A percentile compares a stretch with the other conserved stretches of the same genome.
Conservation (phyloP, 2,329 filamentous ascomycete species). For the Simplicillium sp. region DNA sequence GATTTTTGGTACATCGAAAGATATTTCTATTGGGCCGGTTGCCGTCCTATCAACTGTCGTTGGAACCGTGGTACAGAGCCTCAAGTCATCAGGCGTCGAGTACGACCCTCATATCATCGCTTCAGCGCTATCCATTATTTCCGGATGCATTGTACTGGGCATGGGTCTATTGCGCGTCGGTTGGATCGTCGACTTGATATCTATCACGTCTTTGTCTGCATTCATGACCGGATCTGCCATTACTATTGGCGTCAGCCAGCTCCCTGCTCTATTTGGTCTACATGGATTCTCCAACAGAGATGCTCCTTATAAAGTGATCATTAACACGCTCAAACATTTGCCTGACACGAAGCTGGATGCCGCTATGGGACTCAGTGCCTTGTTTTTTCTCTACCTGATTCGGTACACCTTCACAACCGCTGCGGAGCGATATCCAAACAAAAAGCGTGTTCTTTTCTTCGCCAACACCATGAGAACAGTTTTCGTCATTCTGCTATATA, state of each 20-base stretch:
- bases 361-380: conserved; percentile 76
- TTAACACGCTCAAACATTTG: conserved; percentile 71
- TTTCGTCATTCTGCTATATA: conserved; percentile 88
- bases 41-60: conserved; percentile 91
- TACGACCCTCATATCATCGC: conserved; percentile 60
- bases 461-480: conserved; percentile 81
- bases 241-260: conserved; percentile 77
- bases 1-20: conserved; percentile 73
- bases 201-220: conserved; percentile 79
- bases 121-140: conserved; percentile 67
- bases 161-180: conserved; percentile 74
- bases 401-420: conserved; percentile 54
- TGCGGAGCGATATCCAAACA: conserved; percentile 59
- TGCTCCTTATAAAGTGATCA: conserved; percentile 72
- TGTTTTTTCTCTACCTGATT: conserved; percentile 68
- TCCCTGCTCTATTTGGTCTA: conserved; percentile 75
- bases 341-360: conserved; percentile 64
- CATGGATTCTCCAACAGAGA: conserved; percentile 64
- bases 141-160: conserved; percentile 65
- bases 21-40: conserved; percentile 95
- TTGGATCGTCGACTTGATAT: conserved; percentile 90
- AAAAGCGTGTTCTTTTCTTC: conserved; percentile 77
- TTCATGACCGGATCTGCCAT: conserved; percentile 97
- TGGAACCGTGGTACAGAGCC: conserved; percentile 67
- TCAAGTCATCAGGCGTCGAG: conserved; percentile 45